Percentiles rank a stretch among this genome's conserved stretches.
These are phyloP conservation scores for Apiospora saccharicola DNA, from an alignment of 2,329 filamentous ascomycete genomes.

Conservation along the genomic window DNA sequence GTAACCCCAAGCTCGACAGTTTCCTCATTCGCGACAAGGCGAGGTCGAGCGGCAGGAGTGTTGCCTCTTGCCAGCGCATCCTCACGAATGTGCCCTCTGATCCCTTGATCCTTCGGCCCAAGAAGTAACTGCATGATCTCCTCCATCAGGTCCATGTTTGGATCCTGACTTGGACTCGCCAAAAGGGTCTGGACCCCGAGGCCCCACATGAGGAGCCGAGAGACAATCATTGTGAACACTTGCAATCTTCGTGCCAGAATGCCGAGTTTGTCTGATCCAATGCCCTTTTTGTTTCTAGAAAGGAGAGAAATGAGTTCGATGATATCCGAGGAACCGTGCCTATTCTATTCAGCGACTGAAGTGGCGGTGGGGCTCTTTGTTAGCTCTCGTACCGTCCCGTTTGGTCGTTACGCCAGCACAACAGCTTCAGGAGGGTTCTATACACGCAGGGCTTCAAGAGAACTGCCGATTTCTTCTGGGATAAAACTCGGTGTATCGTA, in stretches of 20 bases:
- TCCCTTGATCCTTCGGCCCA: background rate
- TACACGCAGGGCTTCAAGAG: background rate
- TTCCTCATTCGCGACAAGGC: background rate
- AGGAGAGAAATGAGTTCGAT: background rate
- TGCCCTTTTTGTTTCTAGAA: background rate
- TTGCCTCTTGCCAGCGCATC: conserved; percentile 4
- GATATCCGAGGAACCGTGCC: background rate
- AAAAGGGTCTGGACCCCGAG: background rate
- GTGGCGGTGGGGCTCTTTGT: background rate
- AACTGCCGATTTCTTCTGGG: background rate
- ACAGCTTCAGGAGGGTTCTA: background rate
- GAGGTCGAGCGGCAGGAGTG: background rate
- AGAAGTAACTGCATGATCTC: background rate
- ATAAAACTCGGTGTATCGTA: background rate
- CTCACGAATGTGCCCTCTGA: background rate
- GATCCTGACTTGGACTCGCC: background rate
- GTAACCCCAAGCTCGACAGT: background rate
- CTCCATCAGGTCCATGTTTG: background rate
- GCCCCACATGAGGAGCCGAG: background rate
- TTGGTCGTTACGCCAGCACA: background rate
- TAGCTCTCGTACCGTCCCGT: background rate
- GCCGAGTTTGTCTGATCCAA: background rate
- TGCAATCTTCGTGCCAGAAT: background rate
- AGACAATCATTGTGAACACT: background rate
- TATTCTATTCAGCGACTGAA: background rate